A percentile compares a stretch with the other conserved stretches of the same genome.
phyloP scores from a whole-genome alignment of 345 rosid genomes.

The Diplotaxis tenuifolia region DNA sequence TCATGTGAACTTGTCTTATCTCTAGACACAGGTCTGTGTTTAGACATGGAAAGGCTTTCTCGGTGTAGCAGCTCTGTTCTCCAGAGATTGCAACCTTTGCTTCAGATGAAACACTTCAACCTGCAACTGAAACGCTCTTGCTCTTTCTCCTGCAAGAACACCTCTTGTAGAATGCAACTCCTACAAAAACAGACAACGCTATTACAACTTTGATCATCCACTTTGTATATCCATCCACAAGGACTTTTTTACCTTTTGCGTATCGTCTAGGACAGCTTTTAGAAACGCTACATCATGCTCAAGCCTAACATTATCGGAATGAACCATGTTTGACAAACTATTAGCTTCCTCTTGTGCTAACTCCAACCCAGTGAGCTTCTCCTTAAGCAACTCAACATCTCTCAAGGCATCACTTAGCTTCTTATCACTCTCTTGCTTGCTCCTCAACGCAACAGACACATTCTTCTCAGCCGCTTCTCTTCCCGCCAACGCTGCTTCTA shows the following conservation, averaged over 20 bases:
- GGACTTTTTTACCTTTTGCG: conserved; percentile 68
- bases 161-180: conserved; percentile 96
- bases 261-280: conserved; percentile 91
- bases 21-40: background rate
- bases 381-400: conserved; percentile 86
- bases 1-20: background rate
- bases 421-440: conserved; percentile 85
- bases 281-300: conserved; percentile 98
- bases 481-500: conserved; percentile 63
- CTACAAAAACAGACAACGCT: background rate
- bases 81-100: conserved; percentile 87
- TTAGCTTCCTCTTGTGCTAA: conserved; percentile 88
- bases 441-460: conserved; percentile 60
- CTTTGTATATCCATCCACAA: background rate
- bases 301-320: conserved; percentile 91
- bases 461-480: conserved; percentile 75
- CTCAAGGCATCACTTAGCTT: conserved; percentile 55
- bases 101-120: conserved; percentile 98
- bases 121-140: conserved; percentile 95
- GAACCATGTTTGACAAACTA: conserved; percentile 80
- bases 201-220: background rate
- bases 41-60: conserved; percentile 75
- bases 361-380: conserved; percentile 73
- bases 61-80: conserved; percentile 73
- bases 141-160: conserved; percentile 91